Evolutionary conservation across 2,329 filamentous ascomycete genomes (phyloP), one percentile per base, ranked within the genome.

Genomic region (Phaeosphaeriaceae sp.): DNA sequence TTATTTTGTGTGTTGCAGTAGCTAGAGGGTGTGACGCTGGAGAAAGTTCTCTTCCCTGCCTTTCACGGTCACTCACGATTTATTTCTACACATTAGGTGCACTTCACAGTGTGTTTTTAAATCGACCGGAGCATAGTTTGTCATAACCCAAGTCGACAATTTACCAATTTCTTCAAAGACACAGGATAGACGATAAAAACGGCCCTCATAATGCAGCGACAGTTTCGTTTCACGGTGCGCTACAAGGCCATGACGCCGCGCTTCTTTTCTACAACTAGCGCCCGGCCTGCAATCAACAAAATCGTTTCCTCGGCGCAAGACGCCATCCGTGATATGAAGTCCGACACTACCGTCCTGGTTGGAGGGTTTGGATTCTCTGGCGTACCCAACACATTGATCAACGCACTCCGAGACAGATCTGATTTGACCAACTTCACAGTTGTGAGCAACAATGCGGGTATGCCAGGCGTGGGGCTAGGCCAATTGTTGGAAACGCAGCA

Each of bases 401-500:
- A 74, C 39, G 68, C 70, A 20, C 58, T 74, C 4, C 69, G 70
- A 48, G 68, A 73, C 30, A 67, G 70, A 16, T 52, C 58, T 20
- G 69, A 72, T 37, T 60, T 71, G 42, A 64, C 48, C 13, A 70
- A 72, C 44, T 78, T 93, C 23, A 91, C 88, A 1, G 88, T 88
- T 16, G 87, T 92, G 2, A 92, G 88, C 42, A 93, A 93, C 68
- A 93, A 93, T 67, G 89, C 89, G 6, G 89, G 89, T 20, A 80
- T 85, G 23, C 84, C 87, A 32, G 84, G 85, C 21, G 83, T 86
- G 4, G 89, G 89, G 1, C 76, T 93, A 13, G 85, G 88, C 1
- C 81, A 84, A 7, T 80, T 92, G 23, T 83, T 88, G 0, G 81
- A 85, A 46, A 83, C 85, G 0, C 87, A 88, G 11, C 88, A 91